These are phyloP conservation scores for Mortierella sp. DNA, from an alignment of 371 early-diverging fungal species.

Conservation along the genomic window DNA sequence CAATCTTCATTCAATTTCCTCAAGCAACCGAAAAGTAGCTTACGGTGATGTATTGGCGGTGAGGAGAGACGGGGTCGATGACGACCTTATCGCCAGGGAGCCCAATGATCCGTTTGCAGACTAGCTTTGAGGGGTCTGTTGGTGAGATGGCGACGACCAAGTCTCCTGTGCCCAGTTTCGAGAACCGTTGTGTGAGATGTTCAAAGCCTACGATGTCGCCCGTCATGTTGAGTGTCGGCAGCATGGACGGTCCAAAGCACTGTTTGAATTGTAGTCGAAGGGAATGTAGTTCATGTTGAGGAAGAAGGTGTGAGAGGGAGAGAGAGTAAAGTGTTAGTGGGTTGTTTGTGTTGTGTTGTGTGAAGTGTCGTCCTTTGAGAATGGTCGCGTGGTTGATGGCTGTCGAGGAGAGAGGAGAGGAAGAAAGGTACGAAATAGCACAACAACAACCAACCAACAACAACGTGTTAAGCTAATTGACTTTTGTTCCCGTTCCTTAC, in stretches of 20 bases:
- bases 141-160: conserved; percentile 83
- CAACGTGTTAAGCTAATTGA: not conserved
- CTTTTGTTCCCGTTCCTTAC: conserved; percentile 55
- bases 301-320: not conserved
- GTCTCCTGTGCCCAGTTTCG: conserved; percentile 74
- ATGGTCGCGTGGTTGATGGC: not conserved
- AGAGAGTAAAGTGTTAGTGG: not conserved
- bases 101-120: conserved; percentile 86
- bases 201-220: conserved; percentile 80
- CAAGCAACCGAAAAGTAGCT: conserved; percentile 11
- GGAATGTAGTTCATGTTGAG: not conserved
- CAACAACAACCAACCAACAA: not conserved
- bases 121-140: conserved; percentile 68
- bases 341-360: not conserved
- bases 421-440: conserved; percentile 1
- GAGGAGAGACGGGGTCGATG: conserved; percentile 71
- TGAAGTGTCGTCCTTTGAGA: not conserved
- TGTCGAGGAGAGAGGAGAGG: not conserved
- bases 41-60: conserved; percentile 70
- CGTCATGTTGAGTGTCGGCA: conserved; percentile 81
- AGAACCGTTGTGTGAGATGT: conserved; percentile 68
- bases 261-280: conserved; percentile 25
- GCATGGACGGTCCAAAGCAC: conserved; percentile 91
- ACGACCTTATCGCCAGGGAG: conserved; percentile 72
- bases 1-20: not conserved